phyloP scores from a whole-genome alignment of 2,329 filamentous ascomycete genomes.

The Sordariomycetes sp. region DNA sequence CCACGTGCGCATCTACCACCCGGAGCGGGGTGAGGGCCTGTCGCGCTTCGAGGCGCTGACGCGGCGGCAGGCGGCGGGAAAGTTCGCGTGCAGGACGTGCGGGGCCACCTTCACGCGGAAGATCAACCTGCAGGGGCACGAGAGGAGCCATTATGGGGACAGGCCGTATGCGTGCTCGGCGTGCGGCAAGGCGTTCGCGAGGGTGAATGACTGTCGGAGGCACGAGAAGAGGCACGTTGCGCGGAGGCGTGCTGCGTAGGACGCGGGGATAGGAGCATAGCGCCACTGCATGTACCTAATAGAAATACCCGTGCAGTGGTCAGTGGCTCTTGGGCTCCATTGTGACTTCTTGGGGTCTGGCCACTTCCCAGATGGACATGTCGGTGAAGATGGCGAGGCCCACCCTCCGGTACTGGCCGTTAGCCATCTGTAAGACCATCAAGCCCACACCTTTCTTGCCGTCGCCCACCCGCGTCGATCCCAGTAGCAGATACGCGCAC shows the following conservation, averaged over 20 bases:
- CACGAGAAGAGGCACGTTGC: conserved; percentile 18
- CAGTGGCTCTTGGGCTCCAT: background rate
- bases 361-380: background rate
- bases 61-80: conserved; percentile 9
- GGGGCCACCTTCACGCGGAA: conserved; percentile 24
- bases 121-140: conserved; percentile 21
- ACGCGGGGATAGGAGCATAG: too few species aligned
- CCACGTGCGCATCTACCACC: conserved; percentile 17
- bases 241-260: background rate
- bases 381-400: background rate
- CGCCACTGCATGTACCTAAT: too few species aligned
- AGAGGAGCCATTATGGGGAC: conserved; percentile 22
- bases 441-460: background rate
- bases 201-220: conserved; percentile 19
- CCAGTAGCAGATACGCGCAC: background rate
- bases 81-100: conserved; percentile 21
- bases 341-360: background rate
- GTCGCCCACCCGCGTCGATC: background rate
- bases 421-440: background rate
- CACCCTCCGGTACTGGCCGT: background rate
- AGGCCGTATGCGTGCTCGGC: conserved; percentile 16
- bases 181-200: conserved; percentile 20
- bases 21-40: conserved; percentile 9
- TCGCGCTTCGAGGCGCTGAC: conserved; percentile 6
- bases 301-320: too few species aligned